Evolutionary conservation across 371 early-diverging fungal species (phyloP).

Genomic region (Blyttiomyces sp.): DNA sequence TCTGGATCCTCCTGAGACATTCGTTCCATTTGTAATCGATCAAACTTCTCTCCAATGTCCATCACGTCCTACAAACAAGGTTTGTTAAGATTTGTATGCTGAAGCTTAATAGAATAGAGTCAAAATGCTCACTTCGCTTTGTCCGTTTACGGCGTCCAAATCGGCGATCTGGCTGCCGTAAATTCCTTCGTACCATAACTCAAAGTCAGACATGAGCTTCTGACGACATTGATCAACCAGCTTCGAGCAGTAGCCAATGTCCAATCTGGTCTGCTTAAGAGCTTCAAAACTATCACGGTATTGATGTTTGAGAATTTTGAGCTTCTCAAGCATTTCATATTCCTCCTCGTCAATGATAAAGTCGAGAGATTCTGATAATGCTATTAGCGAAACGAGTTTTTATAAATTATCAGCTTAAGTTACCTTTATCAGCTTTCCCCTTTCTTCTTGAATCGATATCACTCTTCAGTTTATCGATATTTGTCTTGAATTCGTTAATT

Average conservation of each 20-base stretch:
- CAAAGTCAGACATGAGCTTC: conserved; percentile 52
- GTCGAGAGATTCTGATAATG: not conserved
- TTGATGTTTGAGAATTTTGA: conserved; percentile 38
- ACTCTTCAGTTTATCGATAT: conserved; percentile 37
- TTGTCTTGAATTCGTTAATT: conserved; percentile 37
- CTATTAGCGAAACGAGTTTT: too few species aligned
- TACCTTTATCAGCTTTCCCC: conserved; percentile 1
- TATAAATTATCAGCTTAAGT: not conserved
- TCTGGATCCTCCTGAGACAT: conserved; percentile 54
- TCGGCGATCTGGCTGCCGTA: conserved; percentile 26
- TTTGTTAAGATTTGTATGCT: not conserved
- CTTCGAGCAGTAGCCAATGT: conserved; percentile 47
- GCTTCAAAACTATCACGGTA: conserved; percentile 36
- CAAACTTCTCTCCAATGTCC: conserved; percentile 57
- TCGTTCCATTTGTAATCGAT: conserved; percentile 45
- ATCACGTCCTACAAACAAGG: conserved; percentile 36
- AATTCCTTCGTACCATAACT: conserved; percentile 45
- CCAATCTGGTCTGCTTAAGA: conserved; percentile 28
- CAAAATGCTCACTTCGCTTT: conserved; percentile 17
- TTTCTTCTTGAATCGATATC: conserved; percentile 24
- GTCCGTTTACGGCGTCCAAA: conserved; percentile 13
- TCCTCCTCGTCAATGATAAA: conserved; percentile 47
- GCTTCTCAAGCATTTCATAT: conserved; percentile 26
- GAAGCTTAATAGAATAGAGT: too few species aligned
- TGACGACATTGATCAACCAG: conserved; percentile 51